Conservation (phyloP, 805 yeast species). For the Nakazawaea ernobii region DNA sequence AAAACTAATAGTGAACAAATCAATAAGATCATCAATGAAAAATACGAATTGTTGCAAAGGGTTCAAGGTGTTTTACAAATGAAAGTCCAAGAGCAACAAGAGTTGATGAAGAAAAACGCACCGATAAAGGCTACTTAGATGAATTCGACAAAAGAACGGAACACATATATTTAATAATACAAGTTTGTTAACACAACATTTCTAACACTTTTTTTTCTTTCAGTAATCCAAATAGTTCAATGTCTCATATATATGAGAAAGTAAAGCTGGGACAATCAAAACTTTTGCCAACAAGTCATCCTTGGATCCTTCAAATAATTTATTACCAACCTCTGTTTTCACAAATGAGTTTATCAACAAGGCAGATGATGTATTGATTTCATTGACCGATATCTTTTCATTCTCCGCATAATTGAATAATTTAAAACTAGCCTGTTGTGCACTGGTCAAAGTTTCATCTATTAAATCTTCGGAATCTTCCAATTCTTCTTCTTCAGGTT, state of each 20-base stretch:
- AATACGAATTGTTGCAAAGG: conserved; percentile 55
- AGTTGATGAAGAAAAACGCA: conserved; percentile 11
- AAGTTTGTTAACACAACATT: not conserved
- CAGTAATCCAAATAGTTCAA: conserved; percentile 20
- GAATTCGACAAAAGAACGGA: not conserved
- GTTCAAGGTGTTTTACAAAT: conserved; percentile 54
- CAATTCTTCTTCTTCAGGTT: conserved; percentile 8
- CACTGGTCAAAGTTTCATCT: conserved; percentile 14
- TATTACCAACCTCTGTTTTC: conserved; percentile 25
- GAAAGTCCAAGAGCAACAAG: conserved; percentile 43
- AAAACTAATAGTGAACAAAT: conserved; percentile 69
- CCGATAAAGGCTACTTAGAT: not conserved
- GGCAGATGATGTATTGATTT: conserved; percentile 33
- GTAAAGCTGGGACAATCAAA: conserved; percentile 28
- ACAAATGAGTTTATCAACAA: conserved; percentile 30
- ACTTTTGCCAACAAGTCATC: conserved; percentile 26
- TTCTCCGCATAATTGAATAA: conserved; percentile 26
- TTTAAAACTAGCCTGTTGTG: conserved; percentile 23
- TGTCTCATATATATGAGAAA: conserved; percentile 20
- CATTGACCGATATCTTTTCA: conserved; percentile 29
- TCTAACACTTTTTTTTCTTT: too few relatives aligned
- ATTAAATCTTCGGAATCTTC: conserved; percentile 15
- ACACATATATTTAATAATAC: not conserved
- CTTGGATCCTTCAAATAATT: conserved; percentile 25
- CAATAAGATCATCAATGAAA: conserved; percentile 69